These are phyloP conservation scores for Strobilomyces dryophilus DNA, from an alignment of 768 basidiomycete genomes.

Conservation along the genomic window DNA sequence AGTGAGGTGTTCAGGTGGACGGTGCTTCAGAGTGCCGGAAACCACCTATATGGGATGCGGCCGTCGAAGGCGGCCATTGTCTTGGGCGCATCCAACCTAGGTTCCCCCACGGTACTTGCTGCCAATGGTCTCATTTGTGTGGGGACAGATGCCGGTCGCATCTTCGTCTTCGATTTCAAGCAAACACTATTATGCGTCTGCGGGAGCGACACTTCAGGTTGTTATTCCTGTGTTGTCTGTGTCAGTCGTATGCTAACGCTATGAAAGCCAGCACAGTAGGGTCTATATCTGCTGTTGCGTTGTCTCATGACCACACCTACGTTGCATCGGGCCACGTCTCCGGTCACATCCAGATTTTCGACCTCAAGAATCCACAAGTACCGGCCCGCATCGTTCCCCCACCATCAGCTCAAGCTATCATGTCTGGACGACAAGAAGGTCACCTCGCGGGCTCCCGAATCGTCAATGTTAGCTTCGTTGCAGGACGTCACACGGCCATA, in stretches of 20 bases:
- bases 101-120: slow-evolving; percentile 74
- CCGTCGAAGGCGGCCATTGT: slow-evolving; percentile 59
- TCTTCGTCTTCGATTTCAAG: slow-evolving; percentile 86
- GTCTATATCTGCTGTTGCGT: slow-evolving; percentile 80
- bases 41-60: slow-evolving; percentile 49
- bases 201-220: slow-evolving; percentile 66
- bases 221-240: slow-evolving; percentile 9
- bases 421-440: slow-evolving; percentile 80
- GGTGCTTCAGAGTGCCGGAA: slow-evolving; percentile 52
- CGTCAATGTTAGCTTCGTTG: slow-evolving; percentile 80
- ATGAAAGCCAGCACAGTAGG: slow-evolving; percentile 57
- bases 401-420: slow-evolving; percentile 60
- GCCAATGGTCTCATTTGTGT: slow-evolving; percentile 88
- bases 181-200: slow-evolving; percentile 81
- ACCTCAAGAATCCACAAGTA: slow-evolving; percentile 62
- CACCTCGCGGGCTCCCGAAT: slow-evolving; percentile 80
- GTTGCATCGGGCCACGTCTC: slow-evolving; percentile 82
- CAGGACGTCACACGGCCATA: slow-evolving; percentile 88
- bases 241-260: slow-evolving; percentile 18
- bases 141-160: slow-evolving; percentile 76
- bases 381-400: slow-evolving; percentile 72
- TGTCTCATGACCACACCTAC: slow-evolving; percentile 93
- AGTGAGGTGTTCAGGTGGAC: slow-evolving; percentile 78
- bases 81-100: slow-evolving; percentile 53
- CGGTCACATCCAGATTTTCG: slow-evolving; percentile 84